These are phyloP conservation scores for Penicillium glabrum DNA, from an alignment of 2,329 filamentous ascomycete genomes.

Conservation along the genomic window DNA sequence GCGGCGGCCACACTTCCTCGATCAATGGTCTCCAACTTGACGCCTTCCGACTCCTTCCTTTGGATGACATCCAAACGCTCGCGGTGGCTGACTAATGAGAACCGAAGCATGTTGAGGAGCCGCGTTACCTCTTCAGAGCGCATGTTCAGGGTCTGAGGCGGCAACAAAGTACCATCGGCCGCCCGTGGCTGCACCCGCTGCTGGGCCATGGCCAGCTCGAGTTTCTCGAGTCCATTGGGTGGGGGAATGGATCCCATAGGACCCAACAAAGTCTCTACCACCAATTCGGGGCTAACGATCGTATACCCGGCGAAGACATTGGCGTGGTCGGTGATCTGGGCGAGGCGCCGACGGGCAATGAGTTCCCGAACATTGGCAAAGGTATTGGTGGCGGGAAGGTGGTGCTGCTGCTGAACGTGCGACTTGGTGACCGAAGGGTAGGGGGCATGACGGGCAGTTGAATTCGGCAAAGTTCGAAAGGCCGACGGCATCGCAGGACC, in stretches of 20 bases:
- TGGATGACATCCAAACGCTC: slow-evolving; percentile 40
- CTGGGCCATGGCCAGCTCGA: slow-evolving; percentile 46
- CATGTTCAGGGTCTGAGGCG: slow-evolving; percentile 44
- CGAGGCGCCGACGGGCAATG: slow-evolving; percentile 42
- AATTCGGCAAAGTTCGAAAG: slow-evolving; percentile 40
- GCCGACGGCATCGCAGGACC: slow-evolving; percentile 45
- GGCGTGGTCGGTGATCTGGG: slow-evolving; percentile 47
- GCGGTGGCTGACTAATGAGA: slow-evolving; percentile 42
- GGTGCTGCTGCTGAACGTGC: slow-evolving; percentile 30
- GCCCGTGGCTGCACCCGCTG: slow-evolving; percentile 42
- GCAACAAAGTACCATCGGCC: slow-evolving; percentile 38
- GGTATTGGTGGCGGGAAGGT: slow-evolving; percentile 37
- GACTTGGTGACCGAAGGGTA: slow-evolving; percentile 39
- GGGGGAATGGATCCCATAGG: slow-evolving; percentile 42
- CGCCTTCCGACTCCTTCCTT: slow-evolving; percentile 37
- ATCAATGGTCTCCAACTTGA: slow-evolving; percentile 34
- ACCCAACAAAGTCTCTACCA: slow-evolving; percentile 43
- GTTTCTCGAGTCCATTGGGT: slow-evolving; percentile 43
- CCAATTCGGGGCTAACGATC: slow-evolving; percentile 45
- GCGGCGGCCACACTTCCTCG: slow-evolving; percentile 29
- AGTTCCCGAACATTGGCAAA: slow-evolving; percentile 43
- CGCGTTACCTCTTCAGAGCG: slow-evolving; percentile 44
- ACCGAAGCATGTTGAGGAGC: slow-evolving; percentile 44
- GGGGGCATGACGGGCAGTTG: slow-evolving; percentile 38
- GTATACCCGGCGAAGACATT: slow-evolving; percentile 46